These are phyloP conservation scores for Cucumis melo DNA, from an alignment of 306 rosid species.

Conservation along the genomic window DNA sequence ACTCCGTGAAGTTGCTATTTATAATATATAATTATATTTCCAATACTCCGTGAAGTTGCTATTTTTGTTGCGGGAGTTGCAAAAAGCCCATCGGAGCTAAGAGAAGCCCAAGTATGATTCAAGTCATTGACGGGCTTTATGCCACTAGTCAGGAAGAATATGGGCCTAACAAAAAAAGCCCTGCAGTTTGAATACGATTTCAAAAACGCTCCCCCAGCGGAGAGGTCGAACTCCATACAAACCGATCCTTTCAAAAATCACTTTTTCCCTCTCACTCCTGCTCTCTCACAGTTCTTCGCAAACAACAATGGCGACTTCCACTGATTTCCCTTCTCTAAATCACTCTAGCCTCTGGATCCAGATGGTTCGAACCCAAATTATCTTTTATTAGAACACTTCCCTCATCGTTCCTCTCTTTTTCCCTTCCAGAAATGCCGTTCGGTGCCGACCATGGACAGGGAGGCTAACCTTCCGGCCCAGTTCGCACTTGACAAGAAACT, in stretches of 20 bases:
- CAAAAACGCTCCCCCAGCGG: background rate
- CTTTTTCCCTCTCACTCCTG: background rate
- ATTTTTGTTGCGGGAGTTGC: no score
- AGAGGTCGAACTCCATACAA: background rate
- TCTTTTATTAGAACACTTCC: background rate
- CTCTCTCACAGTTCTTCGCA: background rate
- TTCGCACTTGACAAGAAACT: slow-evolving; percentile 9
- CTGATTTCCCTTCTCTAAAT: background rate
- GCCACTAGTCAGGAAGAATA: background rate
- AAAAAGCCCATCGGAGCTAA: background rate
- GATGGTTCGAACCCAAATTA: background rate
- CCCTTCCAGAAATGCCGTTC: slow-evolving; percentile 42
- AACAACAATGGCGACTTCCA: background rate
- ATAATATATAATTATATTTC: no score
- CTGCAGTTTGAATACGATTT: background rate
- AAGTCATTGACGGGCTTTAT: background rate
- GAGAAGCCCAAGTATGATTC: background rate
- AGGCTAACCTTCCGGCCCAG: slow-evolving; percentile 51
- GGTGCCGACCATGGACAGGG: slow-evolving; percentile 72
- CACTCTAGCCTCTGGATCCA: background rate
- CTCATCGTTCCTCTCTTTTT: background rate
- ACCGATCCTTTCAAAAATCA: background rate
- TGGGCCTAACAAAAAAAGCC: background rate
- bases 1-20: no score
- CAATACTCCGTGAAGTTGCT: no score